Base-by-base conservation (phyloP, 805 yeast genomes). In the Debaryomyces castellii region DNA sequence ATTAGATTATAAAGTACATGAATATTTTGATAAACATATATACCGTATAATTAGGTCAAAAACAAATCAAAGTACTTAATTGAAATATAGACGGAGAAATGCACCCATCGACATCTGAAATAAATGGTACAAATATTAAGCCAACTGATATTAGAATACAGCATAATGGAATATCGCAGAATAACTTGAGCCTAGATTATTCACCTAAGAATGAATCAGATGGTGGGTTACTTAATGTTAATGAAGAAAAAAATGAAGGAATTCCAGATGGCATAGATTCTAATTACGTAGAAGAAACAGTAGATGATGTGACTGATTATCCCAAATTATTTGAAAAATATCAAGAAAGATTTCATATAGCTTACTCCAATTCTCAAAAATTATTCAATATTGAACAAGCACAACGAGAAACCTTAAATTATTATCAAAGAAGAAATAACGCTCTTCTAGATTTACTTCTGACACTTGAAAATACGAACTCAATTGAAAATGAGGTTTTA, bases 371-470 rank as follows among this genome's bases (percentile, higher is more conserved):
- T 23, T 62, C 71, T 10, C 57, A 55, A 34, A 46, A 54, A 32
- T 52, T 72, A 22, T 66, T 63, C 47, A 48, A 58, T 27, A 51
- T 56, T n/a, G 76, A 72, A 48, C 53, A 55, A 40, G 53, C 64
- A 17, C 73, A 66, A 49, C 49, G 76, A 22, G 64, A 67, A 39
- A 53, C 74, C 5, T 47, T 71, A 12, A 49, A 59, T 36, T 65
- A 57, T 47, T 67, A 61, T 44, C 60, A 67, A 40, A 49, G 76
- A 39, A 58, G 74, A 34, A 69, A 69, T 47, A 65, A 67, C 40
- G 73, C 74, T 0, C 39, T 72, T 25, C 44, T 72, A 8, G 69
- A 68, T 24, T 38, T 67, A 8, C 45, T 71, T 5, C 20, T 24
- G 21, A 20, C 17, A 4, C 12, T 35, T 18, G 38, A 35, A 12